These are phyloP conservation scores for Tuctoria greenei DNA, from an alignment of 176 grass and related monocot species.

Conservation along the genomic window DNA sequence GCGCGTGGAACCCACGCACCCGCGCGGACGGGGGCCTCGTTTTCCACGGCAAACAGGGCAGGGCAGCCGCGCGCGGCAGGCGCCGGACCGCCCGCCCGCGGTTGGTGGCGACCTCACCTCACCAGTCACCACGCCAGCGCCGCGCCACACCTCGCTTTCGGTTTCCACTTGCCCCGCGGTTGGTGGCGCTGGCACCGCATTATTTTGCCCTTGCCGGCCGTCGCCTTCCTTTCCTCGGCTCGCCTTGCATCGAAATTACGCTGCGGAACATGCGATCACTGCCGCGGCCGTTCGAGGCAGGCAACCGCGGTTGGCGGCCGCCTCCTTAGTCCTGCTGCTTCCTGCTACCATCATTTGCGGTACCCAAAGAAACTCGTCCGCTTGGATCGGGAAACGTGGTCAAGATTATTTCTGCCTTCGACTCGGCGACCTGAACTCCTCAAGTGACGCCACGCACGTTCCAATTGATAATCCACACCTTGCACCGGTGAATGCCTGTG, in stretches of 20 bases:
- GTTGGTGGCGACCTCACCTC: slow-evolving; percentile 19
- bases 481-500: no score
- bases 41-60: slow-evolving; percentile 27
- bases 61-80: not conserved
- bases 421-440: no score
- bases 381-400: not conserved
- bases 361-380: not conserved
- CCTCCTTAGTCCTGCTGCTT: no score
- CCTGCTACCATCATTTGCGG: not conserved
- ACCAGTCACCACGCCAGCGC: not conserved
- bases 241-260: not conserved
- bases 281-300: not conserved
- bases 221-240: not conserved
- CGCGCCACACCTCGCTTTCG: not conserved
- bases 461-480: no score
- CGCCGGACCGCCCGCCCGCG: no score
- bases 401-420: no score
- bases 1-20: slow-evolving; percentile 8
- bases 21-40: slow-evolving; percentile 21
- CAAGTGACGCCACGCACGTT: no score
- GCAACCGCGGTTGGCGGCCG: not conserved
- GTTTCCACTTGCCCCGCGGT: slow-evolving; percentile 30
- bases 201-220: no score
- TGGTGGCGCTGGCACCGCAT: slow-evolving; percentile 22
- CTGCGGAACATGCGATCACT: not conserved